phyloP scores from a whole-genome alignment of 768 basidiomycete species.

The Termitomyces sp. region DNA sequence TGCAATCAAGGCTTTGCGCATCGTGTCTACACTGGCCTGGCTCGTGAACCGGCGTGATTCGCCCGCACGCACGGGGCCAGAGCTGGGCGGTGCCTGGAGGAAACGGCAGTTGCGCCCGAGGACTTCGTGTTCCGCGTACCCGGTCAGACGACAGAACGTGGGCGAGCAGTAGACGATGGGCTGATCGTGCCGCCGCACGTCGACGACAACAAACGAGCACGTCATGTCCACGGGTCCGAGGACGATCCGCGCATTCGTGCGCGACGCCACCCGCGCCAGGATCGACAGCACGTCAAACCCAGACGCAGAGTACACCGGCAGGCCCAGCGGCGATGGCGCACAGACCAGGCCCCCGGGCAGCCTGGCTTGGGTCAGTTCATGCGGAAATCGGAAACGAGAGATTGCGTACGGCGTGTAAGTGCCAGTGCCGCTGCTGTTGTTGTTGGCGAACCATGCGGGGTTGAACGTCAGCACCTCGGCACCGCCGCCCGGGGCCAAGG shows the following conservation, averaged over 20 bases:
- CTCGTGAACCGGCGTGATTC: constrained; percentile 52
- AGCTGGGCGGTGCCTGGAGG: constrained; percentile 65
- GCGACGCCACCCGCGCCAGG: constrained; percentile 68
- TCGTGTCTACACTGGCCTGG: constrained; percentile 52
- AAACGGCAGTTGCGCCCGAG: constrained; percentile 90
- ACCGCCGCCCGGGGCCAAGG: constrained; percentile 66
- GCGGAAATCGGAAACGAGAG: background rate
- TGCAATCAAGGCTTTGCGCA: constrained; percentile 60
- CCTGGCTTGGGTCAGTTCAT: background rate
- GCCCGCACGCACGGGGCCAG: constrained; percentile 31
- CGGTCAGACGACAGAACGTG: constrained; percentile 73
- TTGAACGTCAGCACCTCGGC: constrained; percentile 62
- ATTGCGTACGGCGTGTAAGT: constrained; percentile 6
- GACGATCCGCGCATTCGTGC: constrained; percentile 67
- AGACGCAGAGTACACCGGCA: constrained; percentile 80
- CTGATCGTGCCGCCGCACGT: constrained; percentile 72
- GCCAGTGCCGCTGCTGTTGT: constrained; percentile 26
- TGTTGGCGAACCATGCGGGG: constrained; percentile 48
- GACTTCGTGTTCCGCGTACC: constrained; percentile 71
- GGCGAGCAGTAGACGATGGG: constrained; percentile 93
- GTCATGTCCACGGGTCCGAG: constrained; percentile 92
- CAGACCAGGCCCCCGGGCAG: background rate
- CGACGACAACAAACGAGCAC: constrained; percentile 89
- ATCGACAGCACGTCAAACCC: constrained; percentile 90
- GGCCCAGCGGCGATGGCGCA: constrained; percentile 28